A percentile compares a stretch with the other conserved stretches of the same genome.
These are phyloP conservation scores for Malus hybrid DNA, from an alignment of 331 rosid genomes.

Conservation along the genomic window DNA sequence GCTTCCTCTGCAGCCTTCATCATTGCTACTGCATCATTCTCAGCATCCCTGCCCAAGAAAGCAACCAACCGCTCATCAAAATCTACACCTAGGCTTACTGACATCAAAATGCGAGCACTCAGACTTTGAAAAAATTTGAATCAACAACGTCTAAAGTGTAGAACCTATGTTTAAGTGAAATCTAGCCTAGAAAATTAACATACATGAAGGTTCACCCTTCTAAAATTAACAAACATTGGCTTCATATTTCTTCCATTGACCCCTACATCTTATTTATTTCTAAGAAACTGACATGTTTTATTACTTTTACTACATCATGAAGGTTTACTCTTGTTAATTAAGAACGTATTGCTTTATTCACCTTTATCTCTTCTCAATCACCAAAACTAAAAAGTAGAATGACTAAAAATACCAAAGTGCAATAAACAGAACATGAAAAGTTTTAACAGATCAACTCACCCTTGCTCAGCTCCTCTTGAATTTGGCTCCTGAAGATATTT, in stretches of 20 bases:
- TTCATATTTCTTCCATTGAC: neutral
- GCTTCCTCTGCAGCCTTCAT: constrained; percentile 93
- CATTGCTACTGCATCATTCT: constrained; percentile 60
- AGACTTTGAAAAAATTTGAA: neutral
- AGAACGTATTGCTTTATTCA: neutral
- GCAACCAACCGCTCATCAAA: constrained; percentile 24
- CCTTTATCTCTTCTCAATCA: neutral
- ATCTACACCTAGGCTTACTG: constrained; percentile 14
- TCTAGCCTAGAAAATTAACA: neutral
- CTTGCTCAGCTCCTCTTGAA: constrained; percentile 40
- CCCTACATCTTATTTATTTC: neutral
- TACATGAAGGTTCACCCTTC: neutral
- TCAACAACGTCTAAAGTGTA: neutral
- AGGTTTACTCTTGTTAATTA: neutral
- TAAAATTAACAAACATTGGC: neutral
- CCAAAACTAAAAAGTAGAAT: neutral
- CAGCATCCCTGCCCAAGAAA: constrained; percentile 60
- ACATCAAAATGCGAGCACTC: neutral
- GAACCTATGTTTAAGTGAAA: neutral
- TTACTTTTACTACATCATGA: neutral
- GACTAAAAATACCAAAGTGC: neutral
- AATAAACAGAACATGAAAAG: neutral
- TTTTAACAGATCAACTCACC: constrained; percentile 37
- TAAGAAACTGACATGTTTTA: neutral
- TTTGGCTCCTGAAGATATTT: constrained; percentile 40